phyloP scores from a whole-genome alignment of 225 moss, liverwort and hornwort genomes.

The Thuidium tamariscinum region DNA sequence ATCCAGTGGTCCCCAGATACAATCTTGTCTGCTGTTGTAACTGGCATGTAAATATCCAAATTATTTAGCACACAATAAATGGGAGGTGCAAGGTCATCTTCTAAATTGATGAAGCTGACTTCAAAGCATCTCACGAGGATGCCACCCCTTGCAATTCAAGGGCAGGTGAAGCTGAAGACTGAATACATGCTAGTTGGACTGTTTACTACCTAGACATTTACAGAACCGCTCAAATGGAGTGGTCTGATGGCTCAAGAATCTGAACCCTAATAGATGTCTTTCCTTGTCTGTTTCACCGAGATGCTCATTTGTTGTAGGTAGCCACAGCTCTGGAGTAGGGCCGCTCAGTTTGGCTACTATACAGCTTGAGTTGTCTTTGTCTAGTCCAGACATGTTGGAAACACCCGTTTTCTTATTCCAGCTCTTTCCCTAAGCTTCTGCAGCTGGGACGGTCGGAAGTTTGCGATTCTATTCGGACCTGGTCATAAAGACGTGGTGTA shows the following conservation, averaged over 20 bases:
- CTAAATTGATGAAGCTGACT: not conserved
- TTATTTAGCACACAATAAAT: not conserved
- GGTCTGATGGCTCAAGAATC: not conserved
- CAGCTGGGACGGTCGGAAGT: constrained; percentile 31
- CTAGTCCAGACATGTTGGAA: not conserved
- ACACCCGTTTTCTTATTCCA: constrained; percentile 15
- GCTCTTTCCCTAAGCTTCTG: constrained; percentile 33
- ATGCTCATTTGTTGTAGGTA: not conserved
- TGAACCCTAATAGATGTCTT: not conserved
- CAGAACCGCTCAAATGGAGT: not conserved
- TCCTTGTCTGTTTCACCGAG: not conserved
- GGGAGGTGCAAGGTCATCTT: not conserved
- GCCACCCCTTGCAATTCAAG: not conserved
- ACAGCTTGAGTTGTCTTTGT: not conserved
- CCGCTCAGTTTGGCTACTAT: not conserved
- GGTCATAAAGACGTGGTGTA: constrained; percentile 1
- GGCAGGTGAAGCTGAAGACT: not conserved
- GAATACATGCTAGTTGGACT: not conserved
- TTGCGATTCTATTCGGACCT: not conserved
- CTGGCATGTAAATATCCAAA: not conserved
- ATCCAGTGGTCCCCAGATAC: not conserved
- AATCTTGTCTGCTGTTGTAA: not conserved
- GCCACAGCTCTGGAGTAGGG: not conserved
- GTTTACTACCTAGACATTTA: not conserved
- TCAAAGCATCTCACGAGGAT: not conserved